Base-by-base conservation (phyloP, 352 stramenopile species). In the Phytophthora europaea region DNA sequence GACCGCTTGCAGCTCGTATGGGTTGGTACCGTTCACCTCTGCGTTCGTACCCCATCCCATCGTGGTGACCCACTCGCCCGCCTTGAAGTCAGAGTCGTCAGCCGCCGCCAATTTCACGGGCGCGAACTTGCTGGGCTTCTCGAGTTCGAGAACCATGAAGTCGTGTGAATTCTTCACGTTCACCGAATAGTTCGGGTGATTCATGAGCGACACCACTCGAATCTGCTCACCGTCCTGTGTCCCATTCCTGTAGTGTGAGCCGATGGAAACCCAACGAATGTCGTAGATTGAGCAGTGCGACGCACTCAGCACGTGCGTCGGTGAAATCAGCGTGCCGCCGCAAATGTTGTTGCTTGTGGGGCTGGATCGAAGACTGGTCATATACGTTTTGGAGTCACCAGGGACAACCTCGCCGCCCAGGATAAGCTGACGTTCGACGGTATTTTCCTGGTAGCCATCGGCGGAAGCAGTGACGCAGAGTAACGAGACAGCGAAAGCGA, bases 131-230 rank as follows among this genome's bases (percentile, higher is more conserved):
- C 72, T 82, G 2, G 70, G 61, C 7, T 51, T 75, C 48, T 67
- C 70, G 18, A 85, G 78, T 51, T 81, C 76, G 5, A 94, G 58
- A 31, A 94, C 66, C 28, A 80, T 51, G 61, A 84, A 85, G 20
- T 77, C 63, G 15, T 56, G 38, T 2, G 68, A 52, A 18, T 60
- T 22, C 26, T 47, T 4, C 4, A 62, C 51, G 6, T 48, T 70
- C 20, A 64, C n/a, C 3, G 26, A 38, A 31, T 63, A 70, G 12
- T 51, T 58, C 2, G 51, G 52, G 28, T 63, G 52, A 28, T 36
- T 50, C 53, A 61, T 57, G 26, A 70, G 26, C 16, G 52, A 55
- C 7, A 48, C 20, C 13, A 61, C 53, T 31, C 62, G 51, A 20
- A 63, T 69, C 40, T 36, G 23, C 40, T 70, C 53, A 5, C 63